A percentile compares a stretch with the other conserved stretches of the same genome.
Conservation (phyloP, 495 filamentous ascomycete genomes). For the Rhypophila decipiens region DNA sequence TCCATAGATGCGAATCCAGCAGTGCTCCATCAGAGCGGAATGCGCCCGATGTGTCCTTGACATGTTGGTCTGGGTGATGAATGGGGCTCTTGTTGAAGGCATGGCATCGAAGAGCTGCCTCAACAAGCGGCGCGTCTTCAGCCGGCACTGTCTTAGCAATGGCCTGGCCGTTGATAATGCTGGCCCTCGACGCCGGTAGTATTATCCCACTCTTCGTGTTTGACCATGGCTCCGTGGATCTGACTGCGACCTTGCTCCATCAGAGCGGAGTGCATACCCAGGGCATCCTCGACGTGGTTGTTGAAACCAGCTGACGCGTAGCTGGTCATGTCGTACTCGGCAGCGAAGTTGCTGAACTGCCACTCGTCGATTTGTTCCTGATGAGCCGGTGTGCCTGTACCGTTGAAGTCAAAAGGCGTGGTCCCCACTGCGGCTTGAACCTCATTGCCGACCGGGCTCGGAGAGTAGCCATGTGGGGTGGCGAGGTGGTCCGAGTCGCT, state of each 20-base stretch:
- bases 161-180: neutral
- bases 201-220: constrained; percentile 30
- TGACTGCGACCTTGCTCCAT: constrained; percentile 20
- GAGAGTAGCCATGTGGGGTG: constrained; percentile 15
- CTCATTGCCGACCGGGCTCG: constrained; percentile 23
- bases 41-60: constrained; percentile 16
- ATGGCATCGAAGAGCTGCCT: too few species aligned
- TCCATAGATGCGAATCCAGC: constrained; percentile 9
- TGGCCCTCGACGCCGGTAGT: neutral
- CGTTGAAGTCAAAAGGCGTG: constrained; percentile 17
- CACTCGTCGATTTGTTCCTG: constrained; percentile 6
- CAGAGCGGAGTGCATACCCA: constrained; percentile 14
- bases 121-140: neutral
- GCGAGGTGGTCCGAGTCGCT: constrained; percentile 36
- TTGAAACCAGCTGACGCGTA: constrained; percentile 15
- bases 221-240: constrained; percentile 22
- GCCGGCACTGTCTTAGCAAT: neutral
- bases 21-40: constrained; percentile 21
- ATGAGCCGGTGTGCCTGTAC: neutral
- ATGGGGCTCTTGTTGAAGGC: too few species aligned
- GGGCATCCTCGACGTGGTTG: constrained; percentile 19
- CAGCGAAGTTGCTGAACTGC: constrained; percentile 12
- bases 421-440: constrained; percentile 22
- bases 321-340: constrained; percentile 15
- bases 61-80: too few species aligned